These are phyloP conservation scores for Eucalyptus marginata DNA, from an alignment of 345 rosid genomes.

Conservation along the genomic window DNA sequence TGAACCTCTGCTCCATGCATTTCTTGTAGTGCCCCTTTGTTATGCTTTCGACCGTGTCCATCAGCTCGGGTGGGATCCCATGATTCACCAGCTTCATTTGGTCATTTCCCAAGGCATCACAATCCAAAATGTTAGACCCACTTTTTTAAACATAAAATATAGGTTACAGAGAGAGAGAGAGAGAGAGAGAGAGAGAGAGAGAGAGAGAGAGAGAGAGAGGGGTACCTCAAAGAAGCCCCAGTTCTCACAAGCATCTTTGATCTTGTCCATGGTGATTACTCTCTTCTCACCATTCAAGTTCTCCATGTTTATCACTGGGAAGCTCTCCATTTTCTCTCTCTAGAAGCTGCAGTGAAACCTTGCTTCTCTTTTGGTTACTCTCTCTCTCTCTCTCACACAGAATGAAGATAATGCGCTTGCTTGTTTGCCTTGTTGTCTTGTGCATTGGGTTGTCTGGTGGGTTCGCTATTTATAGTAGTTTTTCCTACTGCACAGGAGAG, in stretches of 20 bases:
- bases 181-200: neutral
- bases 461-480: neutral
- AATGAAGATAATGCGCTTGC: neutral
- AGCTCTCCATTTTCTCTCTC: conserved; percentile 31
- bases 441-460: neutral
- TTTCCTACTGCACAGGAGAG: neutral
- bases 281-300: conserved; percentile 63
- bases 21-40: conserved; percentile 78
- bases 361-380: neutral
- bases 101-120: neutral
- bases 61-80: conserved; percentile 49
- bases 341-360: neutral
- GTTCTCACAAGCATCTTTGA: conserved; percentile 92
- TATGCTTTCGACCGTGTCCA: conserved; percentile 69
- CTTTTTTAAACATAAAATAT: neutral
- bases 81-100: conserved; percentile 55
- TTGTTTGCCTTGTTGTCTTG: neutral
- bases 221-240: conserved; percentile 98
- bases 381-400: neutral
- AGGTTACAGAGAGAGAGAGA: neutral
- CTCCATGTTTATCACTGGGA: conserved; percentile 63
- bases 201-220: neutral
- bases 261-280: conserved; percentile 42
- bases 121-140: neutral
- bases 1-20: conserved; percentile 79